These are phyloP conservation scores for Rhizomucor pusillus DNA, from an alignment of 371 early-diverging fungal genomes.

Conservation along the genomic window DNA sequence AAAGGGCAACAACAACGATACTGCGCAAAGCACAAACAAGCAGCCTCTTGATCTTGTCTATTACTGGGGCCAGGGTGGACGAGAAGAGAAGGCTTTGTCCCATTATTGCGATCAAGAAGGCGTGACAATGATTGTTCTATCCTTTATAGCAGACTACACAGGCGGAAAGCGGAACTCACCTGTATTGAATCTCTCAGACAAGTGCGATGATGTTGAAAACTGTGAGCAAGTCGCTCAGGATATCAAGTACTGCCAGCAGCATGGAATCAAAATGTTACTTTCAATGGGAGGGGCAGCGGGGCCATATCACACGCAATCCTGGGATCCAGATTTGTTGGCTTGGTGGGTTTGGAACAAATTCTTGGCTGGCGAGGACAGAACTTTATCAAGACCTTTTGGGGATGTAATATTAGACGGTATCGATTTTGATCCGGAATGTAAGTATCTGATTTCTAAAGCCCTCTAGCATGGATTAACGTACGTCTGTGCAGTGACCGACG, in stretches of 20 bases:
- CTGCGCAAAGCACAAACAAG: too few relatives aligned
- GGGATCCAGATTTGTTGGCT: constrained; percentile 43
- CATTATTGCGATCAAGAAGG: constrained; percentile 58
- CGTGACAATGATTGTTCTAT: constrained; percentile 49
- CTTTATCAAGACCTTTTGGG: constrained; percentile 30
- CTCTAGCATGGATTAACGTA: constrained; percentile 8
- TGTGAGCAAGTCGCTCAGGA: constrained; percentile 53
- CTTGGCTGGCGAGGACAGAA: constrained; percentile 34
- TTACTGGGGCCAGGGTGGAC: constrained; percentile 37
- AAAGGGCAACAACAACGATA: too few relatives aligned
- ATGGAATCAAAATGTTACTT: constrained; percentile 53
- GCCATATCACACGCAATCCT: constrained; percentile 24
- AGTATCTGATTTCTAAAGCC: neutral
- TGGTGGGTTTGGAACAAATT: constrained; percentile 52
- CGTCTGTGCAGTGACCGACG: neutral
- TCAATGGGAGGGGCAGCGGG: constrained; percentile 55
- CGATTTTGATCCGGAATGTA: constrained; percentile 55
- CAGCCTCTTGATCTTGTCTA: constrained; percentile 18
- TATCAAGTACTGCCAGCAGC: constrained; percentile 58
- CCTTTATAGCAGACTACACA: constrained; percentile 50
- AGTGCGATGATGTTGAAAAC: constrained; percentile 41
- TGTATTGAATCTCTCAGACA: constrained; percentile 51
- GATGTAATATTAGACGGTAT: constrained; percentile 34
- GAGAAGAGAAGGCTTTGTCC: constrained; percentile 35
- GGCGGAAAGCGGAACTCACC: constrained; percentile 35